Base-by-base conservation (phyloP, 2,329 filamentous ascomycete genomes). In the Tolypocladium nubicola region DNA sequence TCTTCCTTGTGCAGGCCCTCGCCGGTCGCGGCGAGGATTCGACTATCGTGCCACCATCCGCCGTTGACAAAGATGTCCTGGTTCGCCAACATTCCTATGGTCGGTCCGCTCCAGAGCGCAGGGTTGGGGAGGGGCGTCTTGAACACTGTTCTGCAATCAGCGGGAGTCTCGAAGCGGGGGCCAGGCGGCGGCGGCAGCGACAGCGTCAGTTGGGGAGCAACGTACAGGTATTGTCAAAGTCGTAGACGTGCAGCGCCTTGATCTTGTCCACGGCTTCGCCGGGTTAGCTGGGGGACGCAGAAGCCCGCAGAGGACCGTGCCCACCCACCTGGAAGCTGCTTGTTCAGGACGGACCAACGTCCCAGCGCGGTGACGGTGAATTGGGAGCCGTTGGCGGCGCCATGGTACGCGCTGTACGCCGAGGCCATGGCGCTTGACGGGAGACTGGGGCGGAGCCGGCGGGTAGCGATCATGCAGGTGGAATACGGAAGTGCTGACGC, bases 31-130 rank as follows among this genome's bases (percentile, higher is more conserved):
- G 87, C 84, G 30, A 99, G 84, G 61, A 99, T 92, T 61, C 84
- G 84, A 49, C 84, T 82, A 68, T 97, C 92, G 72, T 99, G 94
- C 94, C 94, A 99, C 94, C 94, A 99, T 61, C 93, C 91, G 62
- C 92, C 93, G 63, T 87, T 88, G 60, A 85, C 76, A 64, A 97
- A 89, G 55, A 82, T 79, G 62, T 95, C 88, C 62, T 88, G 86
- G 52, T 80, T 85, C 59, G 88, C 85, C 13, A 99, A 78, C 59
- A 85, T 80, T 53, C 90, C 90, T 54, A 96, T 84, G 0, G 90
- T 93, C 38, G 80, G 77, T 1, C 83, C 82, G 63, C 87, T 88
- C 94, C 94, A 99, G 67, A 99, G 72, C 63, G 90, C 87, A 3
- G 86, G 84, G 67, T 97, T 97, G 1, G 94, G 94, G 1, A 96